Evolutionary conservation across 2,329 filamentous ascomycete genomes (phyloP).

Genomic region (Endocalyx cinctus): DNA sequence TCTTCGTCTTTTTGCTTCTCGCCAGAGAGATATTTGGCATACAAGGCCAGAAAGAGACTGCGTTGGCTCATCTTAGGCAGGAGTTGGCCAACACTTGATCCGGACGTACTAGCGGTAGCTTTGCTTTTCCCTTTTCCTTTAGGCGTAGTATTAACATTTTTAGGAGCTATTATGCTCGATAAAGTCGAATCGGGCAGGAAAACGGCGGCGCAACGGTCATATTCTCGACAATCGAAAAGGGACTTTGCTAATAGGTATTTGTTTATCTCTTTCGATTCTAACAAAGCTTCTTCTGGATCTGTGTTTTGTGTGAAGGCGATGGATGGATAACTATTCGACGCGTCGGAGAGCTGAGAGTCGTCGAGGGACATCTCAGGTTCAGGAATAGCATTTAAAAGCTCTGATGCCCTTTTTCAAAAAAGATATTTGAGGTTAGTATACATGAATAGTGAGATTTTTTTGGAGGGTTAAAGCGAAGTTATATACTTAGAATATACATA

Average conservation of each 20-base stretch:
- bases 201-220: constrained; percentile 84
- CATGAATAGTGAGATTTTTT: too few species aligned
- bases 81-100: constrained; percentile 15
- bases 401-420: constrained; percentile 68
- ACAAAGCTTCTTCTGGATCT: constrained; percentile 66
- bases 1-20: constrained; percentile 97
- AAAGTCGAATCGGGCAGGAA: constrained; percentile 79
- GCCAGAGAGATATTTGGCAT: constrained; percentile 86
- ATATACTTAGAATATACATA: too few species aligned
- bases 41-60: constrained; percentile 85
- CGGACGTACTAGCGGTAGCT: constrained; percentile 29
- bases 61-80: constrained; percentile 74
- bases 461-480: too few species aligned
- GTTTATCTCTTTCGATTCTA: constrained; percentile 75
- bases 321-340: constrained; percentile 39
- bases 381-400: constrained; percentile 81
- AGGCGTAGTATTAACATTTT: constrained; percentile 32
- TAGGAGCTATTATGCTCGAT: constrained; percentile 57
- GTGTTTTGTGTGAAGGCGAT: constrained; percentile 50
- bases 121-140: constrained; percentile 59
- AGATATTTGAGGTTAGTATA: constrained; percentile 9
- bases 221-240: constrained; percentile 93
- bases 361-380: constrained; percentile 35
- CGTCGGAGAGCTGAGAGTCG: constrained; percentile 23
- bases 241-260: constrained; percentile 89